Evolutionary conservation across 768 basidiomycete genomes (phyloP), one percentile per base, ranked within the genome.

Genomic region (Lactifluus echinatus): DNA sequence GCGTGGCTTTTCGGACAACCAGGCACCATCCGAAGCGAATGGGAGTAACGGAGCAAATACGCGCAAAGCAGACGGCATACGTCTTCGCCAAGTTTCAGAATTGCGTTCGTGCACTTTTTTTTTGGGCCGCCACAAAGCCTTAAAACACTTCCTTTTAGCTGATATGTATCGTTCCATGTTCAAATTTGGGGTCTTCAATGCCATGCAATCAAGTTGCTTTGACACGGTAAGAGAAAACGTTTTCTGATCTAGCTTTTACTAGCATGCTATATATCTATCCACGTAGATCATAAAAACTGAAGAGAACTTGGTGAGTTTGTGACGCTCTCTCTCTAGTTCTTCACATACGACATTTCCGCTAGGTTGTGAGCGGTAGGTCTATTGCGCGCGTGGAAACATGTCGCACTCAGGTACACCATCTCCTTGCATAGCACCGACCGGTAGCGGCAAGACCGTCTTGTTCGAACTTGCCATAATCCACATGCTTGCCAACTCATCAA

Each of bases 381-480:
- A 56, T 51, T 7, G 8, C n/a, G 26, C 15, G 11, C 42, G 5
- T 17, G 12, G 7, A 24, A 47, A 12, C 19, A 2, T 8, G 29
- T 54, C 28, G 24, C 46, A 17, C 6, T 24, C 23, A 49, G 24
- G 17, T 48, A 50, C 10, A 23, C 37, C 66, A 48, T 50, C 46
- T 57, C 28, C 43, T 43, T 24, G 26, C 50, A 11, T 66, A 92
- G 94, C 95, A 2, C 96, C 96, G 0, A 98, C 96, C 14, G 93
- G 94, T 28, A 90, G 91, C 50, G 96, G 96, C 28, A 98, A 98
- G 71, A 99, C 96, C 0, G 91, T 88, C 8, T 72, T 98, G 28
- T 99, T 98, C 64, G 96, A 99, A 67, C 73, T 99, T 14, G 82
- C 89, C 2, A 88, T 97, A 53, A 81, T 98, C 50, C 81, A 82